These are phyloP conservation scores for Erysimum cheiri DNA, from an alignment of 441 rosid genomes.

Conservation along the genomic window DNA sequence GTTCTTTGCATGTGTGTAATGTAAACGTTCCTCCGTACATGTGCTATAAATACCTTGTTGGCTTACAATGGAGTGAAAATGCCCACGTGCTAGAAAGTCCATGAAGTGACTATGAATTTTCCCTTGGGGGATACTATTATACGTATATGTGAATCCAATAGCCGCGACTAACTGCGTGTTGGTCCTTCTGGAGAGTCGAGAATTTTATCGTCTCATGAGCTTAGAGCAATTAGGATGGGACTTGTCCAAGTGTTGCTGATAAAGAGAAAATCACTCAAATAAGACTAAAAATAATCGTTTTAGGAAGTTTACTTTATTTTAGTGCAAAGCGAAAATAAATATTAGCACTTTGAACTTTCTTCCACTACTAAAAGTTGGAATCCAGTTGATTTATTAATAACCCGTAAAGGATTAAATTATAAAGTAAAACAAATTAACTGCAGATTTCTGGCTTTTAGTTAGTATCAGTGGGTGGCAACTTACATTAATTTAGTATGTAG, in stretches of 20 bases:
- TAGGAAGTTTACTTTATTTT: neutral
- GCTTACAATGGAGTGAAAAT: no score
- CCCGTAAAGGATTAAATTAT: neutral
- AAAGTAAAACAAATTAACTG: conserved; percentile 3
- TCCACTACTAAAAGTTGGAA: conserved; percentile 39
- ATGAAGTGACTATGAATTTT: no score
- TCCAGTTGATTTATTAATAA: conserved; percentile 4
- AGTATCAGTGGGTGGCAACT: conserved; percentile 13
- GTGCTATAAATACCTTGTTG: no score
- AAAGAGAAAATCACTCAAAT: neutral
- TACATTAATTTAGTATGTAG: conserved; percentile 13
- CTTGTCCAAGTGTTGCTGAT: neutral
- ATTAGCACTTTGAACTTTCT: neutral
- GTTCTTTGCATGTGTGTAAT: no score
- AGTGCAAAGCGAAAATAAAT: neutral
- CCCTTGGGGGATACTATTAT: no score
- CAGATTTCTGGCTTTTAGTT: conserved; percentile 14
- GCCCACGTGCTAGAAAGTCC: no score
- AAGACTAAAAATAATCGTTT: neutral
- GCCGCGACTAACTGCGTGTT: no score
- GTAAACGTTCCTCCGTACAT: no score
- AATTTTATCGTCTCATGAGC: neutral
- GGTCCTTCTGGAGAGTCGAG: no score
- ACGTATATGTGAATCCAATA: no score
- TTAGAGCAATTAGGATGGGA: neutral